Evolutionary conservation across 2,329 filamentous ascomycete species (phyloP).

Genomic region (Leptographium galeiforme): DNA sequence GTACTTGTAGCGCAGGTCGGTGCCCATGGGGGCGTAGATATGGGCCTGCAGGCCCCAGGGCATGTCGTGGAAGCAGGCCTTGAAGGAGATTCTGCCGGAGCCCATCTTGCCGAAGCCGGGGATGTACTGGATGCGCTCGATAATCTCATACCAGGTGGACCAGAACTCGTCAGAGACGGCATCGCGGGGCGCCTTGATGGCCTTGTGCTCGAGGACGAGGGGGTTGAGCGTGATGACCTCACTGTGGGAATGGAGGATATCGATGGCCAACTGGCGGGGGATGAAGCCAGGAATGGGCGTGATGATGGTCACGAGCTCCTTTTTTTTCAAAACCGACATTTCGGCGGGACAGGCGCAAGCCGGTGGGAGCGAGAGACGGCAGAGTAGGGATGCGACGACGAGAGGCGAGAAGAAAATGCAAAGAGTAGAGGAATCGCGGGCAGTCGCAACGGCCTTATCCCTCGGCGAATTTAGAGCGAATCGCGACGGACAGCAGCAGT

Average conservation of each 20-base stretch:
- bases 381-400: no score
- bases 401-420: no score
- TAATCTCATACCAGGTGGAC: conserved; percentile 62
- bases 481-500: no score
- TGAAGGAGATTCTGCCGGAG: conserved; percentile 53
- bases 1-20: conserved; percentile 57
- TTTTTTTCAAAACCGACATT: conserved; percentile 39
- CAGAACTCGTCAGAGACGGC: conserved; percentile 58
- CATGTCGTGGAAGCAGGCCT: conserved; percentile 59
- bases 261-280: conserved; percentile 57
- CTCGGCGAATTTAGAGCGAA: no score
- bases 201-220: conserved; percentile 48
- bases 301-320: conserved; percentile 52
- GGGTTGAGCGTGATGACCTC: conserved; percentile 61
- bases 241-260: conserved; percentile 57
- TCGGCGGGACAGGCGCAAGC: neutral
- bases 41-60: conserved; percentile 61
- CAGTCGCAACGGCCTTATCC: no score
- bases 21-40: conserved; percentile 53
- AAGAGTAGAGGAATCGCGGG: no score
- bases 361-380: neutral
- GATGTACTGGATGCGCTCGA: conserved; percentile 53
- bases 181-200: conserved; percentile 53
- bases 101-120: conserved; percentile 53
- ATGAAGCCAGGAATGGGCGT: conserved; percentile 59